Percentiles rank a stretch among this genome's conserved stretches.
Conservation (phyloP, 371 early-diverging fungal genomes). For the Phascolomyces articulosus region DNA sequence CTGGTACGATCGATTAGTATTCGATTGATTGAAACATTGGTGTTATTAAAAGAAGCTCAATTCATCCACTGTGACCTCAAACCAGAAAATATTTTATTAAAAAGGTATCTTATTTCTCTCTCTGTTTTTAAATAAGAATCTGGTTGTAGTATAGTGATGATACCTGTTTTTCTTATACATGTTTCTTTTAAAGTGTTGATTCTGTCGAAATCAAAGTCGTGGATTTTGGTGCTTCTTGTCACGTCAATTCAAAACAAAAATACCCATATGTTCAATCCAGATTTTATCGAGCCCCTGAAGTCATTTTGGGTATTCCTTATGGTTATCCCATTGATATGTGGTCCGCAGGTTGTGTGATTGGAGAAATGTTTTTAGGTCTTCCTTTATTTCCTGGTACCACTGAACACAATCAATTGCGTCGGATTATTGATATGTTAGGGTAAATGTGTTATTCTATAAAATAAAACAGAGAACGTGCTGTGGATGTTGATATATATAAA, state of each 20-base stretch:
- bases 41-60: conserved; percentile 75
- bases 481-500: no score
- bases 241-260: conserved; percentile 79
- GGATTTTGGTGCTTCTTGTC: conserved; percentile 97
- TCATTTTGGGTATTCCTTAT: conserved; percentile 90
- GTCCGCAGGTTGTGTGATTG: conserved; percentile 99
- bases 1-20: conserved; percentile 83
- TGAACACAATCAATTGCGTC: conserved; percentile 86
- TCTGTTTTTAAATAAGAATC: no score
- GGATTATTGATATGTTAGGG: conserved; percentile 90
- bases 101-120: no score
- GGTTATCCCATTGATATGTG: conserved; percentile 98
- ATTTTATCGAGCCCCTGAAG: conserved; percentile 97
- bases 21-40: conserved; percentile 90
- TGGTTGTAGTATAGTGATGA: not conserved
- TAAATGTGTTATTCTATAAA: no score
- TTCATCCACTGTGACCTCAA: conserved; percentile 99
- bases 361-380: conserved; percentile 91
- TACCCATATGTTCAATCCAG: conserved; percentile 97
- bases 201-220: conserved; percentile 93
- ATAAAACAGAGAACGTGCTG: no score
- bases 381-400: conserved; percentile 93
- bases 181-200: conserved; percentile 49
- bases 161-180: conserved; percentile 3
- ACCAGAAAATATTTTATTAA: conserved; percentile 96